Conservation (phyloP, 495 filamentous ascomycete genomes). For the Peziza echinospora region DNA sequence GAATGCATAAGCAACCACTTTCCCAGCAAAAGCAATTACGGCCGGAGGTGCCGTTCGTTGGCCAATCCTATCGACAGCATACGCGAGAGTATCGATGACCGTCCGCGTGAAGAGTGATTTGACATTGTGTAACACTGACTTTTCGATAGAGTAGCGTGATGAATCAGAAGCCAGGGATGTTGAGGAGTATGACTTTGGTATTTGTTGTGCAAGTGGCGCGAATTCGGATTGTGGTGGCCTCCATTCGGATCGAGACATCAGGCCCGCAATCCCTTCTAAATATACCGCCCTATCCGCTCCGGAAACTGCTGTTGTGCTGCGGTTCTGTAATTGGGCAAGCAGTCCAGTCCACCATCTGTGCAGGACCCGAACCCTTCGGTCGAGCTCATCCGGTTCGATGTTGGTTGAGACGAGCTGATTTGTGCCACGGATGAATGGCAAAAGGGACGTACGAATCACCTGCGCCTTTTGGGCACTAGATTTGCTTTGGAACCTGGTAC, state of each 20-base stretch:
- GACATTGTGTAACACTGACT: slow-evolving; percentile 85
- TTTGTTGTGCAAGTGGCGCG: slow-evolving; percentile 32
- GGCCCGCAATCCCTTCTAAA: slow-evolving; percentile 56
- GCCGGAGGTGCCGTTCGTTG: slow-evolving; percentile 74
- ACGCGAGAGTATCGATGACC: slow-evolving; percentile 62
- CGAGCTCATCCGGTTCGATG: slow-evolving; percentile 58
- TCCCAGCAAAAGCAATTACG: slow-evolving; percentile 81
- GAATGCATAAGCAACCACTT: slow-evolving; percentile 85
- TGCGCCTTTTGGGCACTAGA: slow-evolving; percentile 57
- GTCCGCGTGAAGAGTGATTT: slow-evolving; percentile 76
- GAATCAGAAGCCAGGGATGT: slow-evolving; percentile 36
- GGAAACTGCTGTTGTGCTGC: slow-evolving; percentile 45
- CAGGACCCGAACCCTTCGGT: slow-evolving; percentile 58
- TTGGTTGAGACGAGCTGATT: slow-evolving; percentile 47
- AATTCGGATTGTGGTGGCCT: slow-evolving; percentile 45
- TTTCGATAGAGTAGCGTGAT: slow-evolving; percentile 62
- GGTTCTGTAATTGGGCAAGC: slow-evolving; percentile 54
- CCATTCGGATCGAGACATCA: slow-evolving; percentile 93
- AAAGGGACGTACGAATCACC: slow-evolving; percentile 51
- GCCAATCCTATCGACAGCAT: slow-evolving; percentile 84
- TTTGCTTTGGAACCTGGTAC: slow-evolving; percentile 45
- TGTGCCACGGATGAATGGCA: slow-evolving; percentile 66
- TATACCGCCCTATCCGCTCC: slow-evolving; percentile 61
- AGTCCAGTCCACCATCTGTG: slow-evolving; percentile 94
- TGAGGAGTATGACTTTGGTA: slow-evolving; percentile 29